These are phyloP conservation scores for Trichoderma reesei DNA, from an alignment of 495 filamentous ascomycete genomes.

Conservation along the genomic window DNA sequence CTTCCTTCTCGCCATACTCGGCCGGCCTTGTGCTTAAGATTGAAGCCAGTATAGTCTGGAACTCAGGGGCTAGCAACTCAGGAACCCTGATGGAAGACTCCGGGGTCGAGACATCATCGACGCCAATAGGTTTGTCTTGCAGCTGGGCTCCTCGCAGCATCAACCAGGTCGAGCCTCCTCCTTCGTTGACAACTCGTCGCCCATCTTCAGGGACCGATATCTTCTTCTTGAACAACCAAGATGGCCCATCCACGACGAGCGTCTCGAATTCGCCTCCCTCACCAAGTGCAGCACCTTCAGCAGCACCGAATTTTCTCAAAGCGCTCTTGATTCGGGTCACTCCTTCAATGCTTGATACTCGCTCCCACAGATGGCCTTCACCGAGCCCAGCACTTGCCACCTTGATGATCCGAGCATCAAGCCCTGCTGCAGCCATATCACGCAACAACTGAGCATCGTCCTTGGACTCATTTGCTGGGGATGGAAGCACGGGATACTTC, in stretches of 20 bases:
- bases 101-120: conserved; percentile 10
- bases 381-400: conserved; percentile 85
- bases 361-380: conserved; percentile 70
- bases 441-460: conserved; percentile 49
- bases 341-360: conserved; percentile 49
- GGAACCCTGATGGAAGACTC: conserved; percentile 33
- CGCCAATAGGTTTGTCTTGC: conserved; percentile 33
- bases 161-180: conserved; percentile 61
- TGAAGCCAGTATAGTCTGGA: conserved; percentile 22
- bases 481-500: conserved; percentile 72
- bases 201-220: conserved; percentile 53
- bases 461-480: conserved; percentile 19
- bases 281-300: conserved; percentile 63
- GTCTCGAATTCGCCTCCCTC: conserved; percentile 98
- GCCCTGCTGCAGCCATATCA: conserved; percentile 68
- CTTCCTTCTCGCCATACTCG: background rate
- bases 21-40: background rate
- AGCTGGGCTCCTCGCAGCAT: conserved; percentile 48
- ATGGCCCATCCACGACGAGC: conserved; percentile 72
- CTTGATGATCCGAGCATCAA: conserved; percentile 86
- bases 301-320: conserved; percentile 60
- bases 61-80: conserved; percentile 36
- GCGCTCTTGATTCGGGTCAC: conserved; percentile 47
- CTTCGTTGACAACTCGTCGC: conserved; percentile 47
- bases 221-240: conserved; percentile 54